A percentile compares a stretch with the other conserved stretches of the same genome.
phyloP scores from a whole-genome alignment of 352 stramenopile species.

The Globisporangium carolinianum region DNA sequence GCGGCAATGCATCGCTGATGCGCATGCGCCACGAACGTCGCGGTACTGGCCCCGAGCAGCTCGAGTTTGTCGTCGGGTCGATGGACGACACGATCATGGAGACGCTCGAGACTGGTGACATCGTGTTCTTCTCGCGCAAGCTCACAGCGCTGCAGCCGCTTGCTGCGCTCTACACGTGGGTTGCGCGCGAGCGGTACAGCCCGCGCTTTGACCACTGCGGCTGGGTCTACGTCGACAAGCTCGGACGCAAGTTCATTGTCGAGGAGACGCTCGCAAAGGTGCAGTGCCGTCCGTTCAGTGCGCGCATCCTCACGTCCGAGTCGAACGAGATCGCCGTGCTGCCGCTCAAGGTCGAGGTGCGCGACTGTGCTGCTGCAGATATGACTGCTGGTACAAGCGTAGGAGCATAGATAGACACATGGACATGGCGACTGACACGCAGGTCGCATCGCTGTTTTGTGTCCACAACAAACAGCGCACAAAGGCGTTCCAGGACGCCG shows the following conservation, averaged over 20 bases:
- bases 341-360: conserved; percentile 48
- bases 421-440: too few relatives aligned
- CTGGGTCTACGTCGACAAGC: conserved; percentile 72
- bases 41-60: conserved; percentile 20
- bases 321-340: conserved; percentile 73
- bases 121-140: conserved; percentile 74
- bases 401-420: too few relatives aligned
- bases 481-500: conserved; percentile 56
- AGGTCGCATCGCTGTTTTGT: too few relatives aligned
- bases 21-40: conserved; percentile 39
- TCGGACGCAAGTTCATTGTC: conserved; percentile 79
- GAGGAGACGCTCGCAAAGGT: conserved; percentile 78
- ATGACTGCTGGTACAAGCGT: too few relatives aligned
- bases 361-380: not conserved
- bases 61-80: conserved; percentile 68
- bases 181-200: conserved; percentile 41
- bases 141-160: conserved; percentile 67
- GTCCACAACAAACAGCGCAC: conserved; percentile 23
- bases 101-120: conserved; percentile 77
- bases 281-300: conserved; percentile 72
- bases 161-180: conserved; percentile 60
- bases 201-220: conserved; percentile 77
- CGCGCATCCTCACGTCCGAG: conserved; percentile 65
- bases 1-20: conserved; percentile 48
- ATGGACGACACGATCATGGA: conserved; percentile 87